Conservation (phyloP, 148 eudicot genomes). For the Fagopyrum esculentum region DNA sequence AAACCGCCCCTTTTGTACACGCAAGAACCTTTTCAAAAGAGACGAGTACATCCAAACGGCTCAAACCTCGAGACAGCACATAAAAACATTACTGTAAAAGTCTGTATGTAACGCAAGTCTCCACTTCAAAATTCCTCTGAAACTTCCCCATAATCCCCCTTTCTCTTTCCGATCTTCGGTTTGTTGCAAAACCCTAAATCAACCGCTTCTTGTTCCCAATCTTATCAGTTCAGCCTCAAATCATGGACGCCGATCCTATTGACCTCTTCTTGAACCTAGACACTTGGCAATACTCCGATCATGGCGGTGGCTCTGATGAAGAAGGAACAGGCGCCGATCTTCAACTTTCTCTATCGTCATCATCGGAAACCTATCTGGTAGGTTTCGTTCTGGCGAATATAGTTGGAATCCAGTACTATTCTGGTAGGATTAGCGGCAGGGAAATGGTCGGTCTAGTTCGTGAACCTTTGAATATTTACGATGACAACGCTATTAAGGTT, state of each 20-base stretch:
- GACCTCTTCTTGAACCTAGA: slow-evolving; percentile 18
- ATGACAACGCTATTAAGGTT: slow-evolving; percentile 71
- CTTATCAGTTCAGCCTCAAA: not conserved
- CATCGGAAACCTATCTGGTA: slow-evolving; percentile 51
- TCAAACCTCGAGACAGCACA: slow-evolving; percentile 3
- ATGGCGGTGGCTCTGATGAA: slow-evolving; percentile 16
- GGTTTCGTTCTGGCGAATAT: slow-evolving; percentile 69
- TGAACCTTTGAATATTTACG: slow-evolving; percentile 51
- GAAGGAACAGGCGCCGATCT: slow-evolving; percentile 11
- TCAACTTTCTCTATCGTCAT: slow-evolving; percentile 24
- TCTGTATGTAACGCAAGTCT: not conserved
- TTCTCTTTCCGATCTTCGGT: not conserved
- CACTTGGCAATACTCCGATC: slow-evolving; percentile 13
- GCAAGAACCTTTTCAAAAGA: not conserved
- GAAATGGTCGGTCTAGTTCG: slow-evolving; percentile 76
- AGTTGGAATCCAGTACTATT: slow-evolving; percentile 60
- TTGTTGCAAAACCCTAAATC: not conserved
- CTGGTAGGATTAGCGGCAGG: slow-evolving; percentile 52
- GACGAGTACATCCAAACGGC: not conserved
- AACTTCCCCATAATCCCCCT: not conserved
- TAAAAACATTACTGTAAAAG: not conserved
- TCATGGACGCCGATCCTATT: slow-evolving; percentile 18
- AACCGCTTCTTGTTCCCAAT: not conserved
- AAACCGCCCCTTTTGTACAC: not conserved
- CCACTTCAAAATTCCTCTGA: not conserved